Conservation (phyloP, 129 eudicot genomes). For the Pulicaria dysenterica region DNA sequence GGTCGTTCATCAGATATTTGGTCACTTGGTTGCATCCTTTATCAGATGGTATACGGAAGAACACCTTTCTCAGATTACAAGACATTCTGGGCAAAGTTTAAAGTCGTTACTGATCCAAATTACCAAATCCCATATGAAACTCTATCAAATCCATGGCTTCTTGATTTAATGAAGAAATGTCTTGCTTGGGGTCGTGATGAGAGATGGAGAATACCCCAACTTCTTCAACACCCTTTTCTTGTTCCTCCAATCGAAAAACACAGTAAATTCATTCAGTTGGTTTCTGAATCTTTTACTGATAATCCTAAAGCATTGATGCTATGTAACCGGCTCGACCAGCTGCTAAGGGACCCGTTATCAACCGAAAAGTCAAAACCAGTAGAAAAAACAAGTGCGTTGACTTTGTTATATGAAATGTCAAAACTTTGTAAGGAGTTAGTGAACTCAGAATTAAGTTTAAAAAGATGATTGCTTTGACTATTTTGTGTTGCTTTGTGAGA, state of each 20-base stretch:
- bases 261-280: constrained; percentile 47
- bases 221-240: constrained; percentile 89
- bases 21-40: constrained; percentile 98
- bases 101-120: constrained; percentile 84
- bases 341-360: constrained; percentile 47
- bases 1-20: constrained; percentile 97
- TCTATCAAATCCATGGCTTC: constrained; percentile 78
- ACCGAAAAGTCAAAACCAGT: constrained; percentile 20
- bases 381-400: constrained; percentile 38
- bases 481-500: not conserved
- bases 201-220: constrained; percentile 87
- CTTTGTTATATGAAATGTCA: constrained; percentile 54
- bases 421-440: constrained; percentile 52
- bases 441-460: constrained; percentile 12
- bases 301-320: constrained; percentile 45
- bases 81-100: constrained; percentile 93
- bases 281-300: constrained; percentile 54
- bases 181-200: constrained; percentile 78
- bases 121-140: constrained; percentile 71
- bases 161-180: constrained; percentile 89
- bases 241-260: constrained; percentile 55
- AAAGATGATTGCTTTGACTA: not conserved
- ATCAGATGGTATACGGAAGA: constrained; percentile 99
- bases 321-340: constrained; percentile 52
- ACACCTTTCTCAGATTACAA: constrained; percentile 91